A percentile compares a stretch with the other conserved stretches of the same genome.
Conservation (phyloP, 139 green algal genomes). For the Chlamydomonas sp. region DNA sequence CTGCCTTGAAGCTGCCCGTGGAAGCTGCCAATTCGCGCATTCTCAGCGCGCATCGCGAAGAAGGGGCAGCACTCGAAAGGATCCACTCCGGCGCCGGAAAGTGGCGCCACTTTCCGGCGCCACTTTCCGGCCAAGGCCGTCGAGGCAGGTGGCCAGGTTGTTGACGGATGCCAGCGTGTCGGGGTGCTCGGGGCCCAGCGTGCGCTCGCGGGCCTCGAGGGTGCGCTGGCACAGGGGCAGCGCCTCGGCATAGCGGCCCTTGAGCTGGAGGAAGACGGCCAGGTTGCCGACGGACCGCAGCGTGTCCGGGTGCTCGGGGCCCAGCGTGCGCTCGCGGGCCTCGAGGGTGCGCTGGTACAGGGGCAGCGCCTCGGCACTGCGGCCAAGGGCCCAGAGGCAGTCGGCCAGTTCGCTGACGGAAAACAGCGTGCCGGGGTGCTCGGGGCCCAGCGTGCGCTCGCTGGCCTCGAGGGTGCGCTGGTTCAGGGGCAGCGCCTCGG, state of each 20-base stretch:
- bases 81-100: no score
- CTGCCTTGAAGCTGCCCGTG: no score
- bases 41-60: no score
- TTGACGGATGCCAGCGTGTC: constrained; percentile 14
- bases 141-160: no score
- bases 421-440: constrained; percentile 9
- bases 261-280: neutral
- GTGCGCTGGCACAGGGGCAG: constrained; percentile 13
- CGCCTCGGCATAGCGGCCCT: neutral
- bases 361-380: constrained; percentile 1
- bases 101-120: no score
- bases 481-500: constrained; percentile 13
- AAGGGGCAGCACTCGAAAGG: no score
- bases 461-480: neutral
- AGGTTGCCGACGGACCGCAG: neutral
- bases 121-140: no score
- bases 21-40: no score
- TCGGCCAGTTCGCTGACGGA: constrained; percentile 10
- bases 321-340: neutral
- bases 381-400: neutral
- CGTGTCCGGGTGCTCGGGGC: constrained; percentile 1
- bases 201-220: constrained; percentile 9
- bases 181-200: constrained; percentile 17
- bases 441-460: constrained; percentile 7
- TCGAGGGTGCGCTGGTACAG: neutral